Evolutionary conservation across 2,329 filamentous ascomycete species (phyloP), one percentile per base, ranked within the genome.

Genomic region (Aciculosporium take): DNA sequence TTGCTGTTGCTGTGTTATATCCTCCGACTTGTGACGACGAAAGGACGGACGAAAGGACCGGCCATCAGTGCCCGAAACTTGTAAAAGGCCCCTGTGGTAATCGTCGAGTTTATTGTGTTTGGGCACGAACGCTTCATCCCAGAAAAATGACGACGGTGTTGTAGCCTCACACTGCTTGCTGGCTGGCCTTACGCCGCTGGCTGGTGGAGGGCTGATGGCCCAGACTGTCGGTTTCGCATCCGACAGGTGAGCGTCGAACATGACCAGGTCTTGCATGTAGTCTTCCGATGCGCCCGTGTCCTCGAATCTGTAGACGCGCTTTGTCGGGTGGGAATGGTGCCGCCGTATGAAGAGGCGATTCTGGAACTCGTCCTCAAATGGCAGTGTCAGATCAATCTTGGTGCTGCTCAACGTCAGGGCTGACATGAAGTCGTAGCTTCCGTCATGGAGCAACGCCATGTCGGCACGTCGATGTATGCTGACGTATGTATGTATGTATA

Each of bases 291-390:
- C 13, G 38, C 9, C 17, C 7, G 13, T 13, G 18, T 23, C 18
- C n/a, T 17, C 21, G 1, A n/a, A 17, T n/a, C 20, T 10, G 17
- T 18, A 20, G 23, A 10, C 15, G 25, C 5, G 9, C 10, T 9
- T 17, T 15, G 4, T 41, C 35, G 10, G n/a, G 21, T 31, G 18
- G 7, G 7, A 7, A 1, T 27, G 12, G 15, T 15, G 30, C 18
- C 28, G 8, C 10, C 10, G 40, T 15, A 24, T 24, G 7, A 4
- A n/a, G n/a, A 31, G 25, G 1, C 33, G 33, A 9, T 24, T 30
- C n/a, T 31, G 40, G 12, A 41, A 41, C 28, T 41, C 40, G 9
- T 36, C 27, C 33, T 41, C 40, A 13, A 41, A 41, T 7, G 40
- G 40, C 15, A 41, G 28, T n/a, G 32, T 31, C n/a, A 41, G 8